Base-by-base conservation (phyloP, 73 alveolate species). In the Effrenium voratum region DNA sequence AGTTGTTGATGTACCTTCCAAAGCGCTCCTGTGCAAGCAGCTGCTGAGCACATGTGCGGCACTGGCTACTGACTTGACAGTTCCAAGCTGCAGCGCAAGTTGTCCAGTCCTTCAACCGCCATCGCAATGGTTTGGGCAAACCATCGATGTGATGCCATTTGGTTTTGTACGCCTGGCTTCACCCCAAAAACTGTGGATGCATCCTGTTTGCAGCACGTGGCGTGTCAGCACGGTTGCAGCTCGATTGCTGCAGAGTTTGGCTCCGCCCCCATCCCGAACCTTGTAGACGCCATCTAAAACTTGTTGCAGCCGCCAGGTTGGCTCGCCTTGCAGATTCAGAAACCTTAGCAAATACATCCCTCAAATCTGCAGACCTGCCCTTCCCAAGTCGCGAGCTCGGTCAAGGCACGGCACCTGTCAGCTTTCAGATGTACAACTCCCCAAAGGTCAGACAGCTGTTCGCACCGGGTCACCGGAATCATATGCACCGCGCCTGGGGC, bases 81-180 rank as follows among this genome's bases (percentile, higher is more conserved):
- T 15, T 55, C 68, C 68, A 12, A 55, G 68, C n/a, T n/a, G n/a
- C n/a, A n/a, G n/a, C n/a, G n/a, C n/a, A n/a, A 57, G 28, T 16
- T 34, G 45, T 43, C 90, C 90, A 43, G 73, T 44, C 96, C 96
- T 90, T 90, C 87, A 90, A 49, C 3, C 96, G 85, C 96, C 96
- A 90, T 36, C n/a, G 44, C 87, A 90, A 49, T 43, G 84, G 63
- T 45, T 90, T 50, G 36, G 96, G 96, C 34, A 90, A 57, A 24
- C 87, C 96, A 45, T 90, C 96, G 87, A 90, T 90, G 87, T 50
- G 76, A 41, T 90, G 96, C 96, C 96, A 90, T 40, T 90, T 90
- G 52, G 38, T 59, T 30, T 90, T 63, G 96, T 90, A 26, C 8
- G 96, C 75, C 96, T 90, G 43, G 94, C 76, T 3, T 44, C 15